Conservation (phyloP, 768 basidiomycete genomes). For the Boletus tylopilopsis region DNA sequence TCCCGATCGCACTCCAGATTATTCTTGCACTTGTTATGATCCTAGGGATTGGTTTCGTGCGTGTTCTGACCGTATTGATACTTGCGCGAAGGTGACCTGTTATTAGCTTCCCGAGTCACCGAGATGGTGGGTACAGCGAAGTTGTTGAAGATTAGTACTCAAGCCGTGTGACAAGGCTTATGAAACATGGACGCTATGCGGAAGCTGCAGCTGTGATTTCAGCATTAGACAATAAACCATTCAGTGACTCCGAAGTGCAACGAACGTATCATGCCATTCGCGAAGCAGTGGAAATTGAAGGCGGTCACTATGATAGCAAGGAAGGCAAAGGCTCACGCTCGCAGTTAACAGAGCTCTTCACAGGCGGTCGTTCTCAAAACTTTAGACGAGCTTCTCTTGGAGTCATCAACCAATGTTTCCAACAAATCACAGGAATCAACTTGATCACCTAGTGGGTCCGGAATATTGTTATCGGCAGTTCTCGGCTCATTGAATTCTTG, state of each 20-base stretch:
- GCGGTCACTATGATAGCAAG: constrained; percentile 1
- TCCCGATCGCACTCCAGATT: constrained; percentile 59
- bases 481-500: constrained; percentile 15
- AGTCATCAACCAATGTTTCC: constrained; percentile 59
- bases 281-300: constrained; percentile 49
- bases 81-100: not conserved
- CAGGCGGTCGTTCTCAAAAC: constrained; percentile 55
- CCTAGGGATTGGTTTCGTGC: constrained; percentile 40
- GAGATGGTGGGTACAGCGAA: constrained; percentile 39
- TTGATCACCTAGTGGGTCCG: constrained; percentile 57
- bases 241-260: constrained; percentile 43
- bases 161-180: constrained; percentile 38
- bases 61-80: constrained; percentile 18
- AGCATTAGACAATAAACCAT: constrained; percentile 52
- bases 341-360: constrained; percentile 51
- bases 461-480: constrained; percentile 3
- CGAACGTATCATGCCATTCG: constrained; percentile 52
- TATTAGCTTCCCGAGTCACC: constrained; percentile 56
- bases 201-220: constrained; percentile 60
- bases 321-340: constrained; percentile 6
- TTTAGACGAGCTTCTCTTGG: constrained; percentile 55
- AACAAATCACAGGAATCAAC: constrained; percentile 68
- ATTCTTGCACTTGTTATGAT: constrained; percentile 53
- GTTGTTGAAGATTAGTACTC: not conserved
- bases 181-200: constrained; percentile 49